Evolutionary conservation across 208 protist genomes (phyloP).

Genomic region (Acanthamoeba triangularis): DNA sequence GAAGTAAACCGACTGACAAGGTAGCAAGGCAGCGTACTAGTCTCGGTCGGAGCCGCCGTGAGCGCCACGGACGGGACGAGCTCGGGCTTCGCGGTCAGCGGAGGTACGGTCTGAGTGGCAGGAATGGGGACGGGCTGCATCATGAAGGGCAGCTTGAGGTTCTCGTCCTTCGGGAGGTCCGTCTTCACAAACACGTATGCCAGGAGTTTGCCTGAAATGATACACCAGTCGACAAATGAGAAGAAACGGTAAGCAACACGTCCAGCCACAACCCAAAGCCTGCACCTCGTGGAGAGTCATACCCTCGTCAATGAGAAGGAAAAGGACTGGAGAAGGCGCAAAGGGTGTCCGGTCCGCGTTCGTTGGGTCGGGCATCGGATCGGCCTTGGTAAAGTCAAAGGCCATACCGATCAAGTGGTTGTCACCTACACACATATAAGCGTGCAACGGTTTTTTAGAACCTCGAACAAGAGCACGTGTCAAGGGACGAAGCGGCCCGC

Average conservation of each 20-base stretch:
- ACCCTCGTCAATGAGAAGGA: conserved; percentile 55
- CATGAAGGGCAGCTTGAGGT: conserved; percentile 61
- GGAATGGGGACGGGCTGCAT: neutral
- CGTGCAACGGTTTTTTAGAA: neutral
- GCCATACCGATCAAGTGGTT: conserved; percentile 49
- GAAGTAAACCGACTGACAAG: neutral
- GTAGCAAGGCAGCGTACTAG: neutral
- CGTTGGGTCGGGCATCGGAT: conserved; percentile 37
- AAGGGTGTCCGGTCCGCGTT: conserved; percentile 63
- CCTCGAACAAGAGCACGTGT: neutral
- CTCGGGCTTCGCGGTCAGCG: neutral
- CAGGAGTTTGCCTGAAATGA: neutral
- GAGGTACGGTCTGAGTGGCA: neutral
- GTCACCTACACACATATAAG: neutral
- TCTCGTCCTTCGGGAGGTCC: conserved; percentile 39
- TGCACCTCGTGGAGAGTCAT: neutral
- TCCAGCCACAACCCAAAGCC: neutral
- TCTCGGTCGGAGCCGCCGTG: neutral
- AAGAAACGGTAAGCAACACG: neutral
- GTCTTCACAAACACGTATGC: conserved; percentile 60
- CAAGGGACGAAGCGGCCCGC: neutral
- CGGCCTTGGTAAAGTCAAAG: neutral
- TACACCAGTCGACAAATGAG: too few species aligned
- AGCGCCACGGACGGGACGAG: neutral
- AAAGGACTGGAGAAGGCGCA: conserved; percentile 16